Percentiles rank a stretch among this genome's conserved stretches.
These are phyloP conservation scores for Trametes cubensis DNA, from an alignment of 768 basidiomycete genomes.

Conservation along the genomic window DNA sequence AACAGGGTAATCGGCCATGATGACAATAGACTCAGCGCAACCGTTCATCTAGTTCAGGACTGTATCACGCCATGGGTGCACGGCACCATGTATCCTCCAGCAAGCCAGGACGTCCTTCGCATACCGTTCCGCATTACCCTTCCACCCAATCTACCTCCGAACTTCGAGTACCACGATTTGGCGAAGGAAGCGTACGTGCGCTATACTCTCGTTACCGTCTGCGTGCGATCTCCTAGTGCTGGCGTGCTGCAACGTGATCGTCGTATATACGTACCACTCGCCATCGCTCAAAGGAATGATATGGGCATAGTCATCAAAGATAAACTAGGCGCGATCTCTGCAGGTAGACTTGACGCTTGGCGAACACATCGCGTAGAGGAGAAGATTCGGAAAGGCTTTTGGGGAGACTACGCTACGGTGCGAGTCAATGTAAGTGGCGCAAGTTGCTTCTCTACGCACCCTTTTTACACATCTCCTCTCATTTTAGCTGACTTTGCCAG, in stretches of 20 bases:
- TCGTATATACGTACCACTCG: slow-evolving; percentile 8
- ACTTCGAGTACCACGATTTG: slow-evolving; percentile 4
- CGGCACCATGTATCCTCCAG: slow-evolving; percentile 7
- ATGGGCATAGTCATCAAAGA: background rate
- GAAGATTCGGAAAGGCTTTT: slow-evolving; percentile 13
- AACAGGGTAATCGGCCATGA: slow-evolving; percentile 2
- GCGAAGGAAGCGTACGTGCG: background rate
- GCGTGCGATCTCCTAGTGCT: slow-evolving; percentile 7
- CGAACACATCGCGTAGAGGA: background rate
- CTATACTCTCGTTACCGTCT: slow-evolving; percentile 21
- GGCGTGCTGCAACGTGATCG: slow-evolving; percentile 8
- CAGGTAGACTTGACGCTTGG: background rate
- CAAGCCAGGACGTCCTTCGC: slow-evolving; percentile 14
- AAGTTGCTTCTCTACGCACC: background rate
- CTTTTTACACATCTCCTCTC: too few species aligned
- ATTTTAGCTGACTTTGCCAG: slow-evolving; percentile 16
- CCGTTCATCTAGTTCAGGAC: slow-evolving; percentile 3
- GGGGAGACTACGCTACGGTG: slow-evolving; percentile 14
- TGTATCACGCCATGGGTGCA: slow-evolving; percentile 9
- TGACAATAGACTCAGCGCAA: background rate
- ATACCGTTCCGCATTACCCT: slow-evolving; percentile 23
- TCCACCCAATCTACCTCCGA: slow-evolving; percentile 13
- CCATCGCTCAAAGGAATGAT: slow-evolving; percentile 10
- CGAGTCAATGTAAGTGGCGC: slow-evolving; percentile 9
- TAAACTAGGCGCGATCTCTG: background rate